Percentiles rank a stretch among this genome's conserved stretches.
These are phyloP conservation scores for Aspergillus pseudoglaucus DNA, from an alignment of 2,329 filamentous ascomycete genomes.

Conservation along the genomic window DNA sequence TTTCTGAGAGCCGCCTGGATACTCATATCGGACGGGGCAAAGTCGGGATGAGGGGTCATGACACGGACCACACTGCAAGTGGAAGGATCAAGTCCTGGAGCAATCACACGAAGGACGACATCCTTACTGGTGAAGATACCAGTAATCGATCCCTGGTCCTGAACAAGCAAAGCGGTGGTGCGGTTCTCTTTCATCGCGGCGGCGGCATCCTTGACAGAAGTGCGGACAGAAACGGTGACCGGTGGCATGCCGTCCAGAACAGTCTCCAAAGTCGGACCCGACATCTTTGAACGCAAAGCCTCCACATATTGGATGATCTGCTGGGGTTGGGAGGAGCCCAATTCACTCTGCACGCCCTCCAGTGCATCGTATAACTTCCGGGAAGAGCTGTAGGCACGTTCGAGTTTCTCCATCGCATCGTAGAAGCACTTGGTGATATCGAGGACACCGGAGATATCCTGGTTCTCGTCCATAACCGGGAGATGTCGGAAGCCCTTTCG, in stretches of 20 bases:
- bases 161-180: slow-evolving; percentile 90
- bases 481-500: slow-evolving; percentile 95
- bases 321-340: slow-evolving; percentile 91
- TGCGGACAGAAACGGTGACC: slow-evolving; percentile 89
- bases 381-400: slow-evolving; percentile 96
- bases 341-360: slow-evolving; percentile 94
- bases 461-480: slow-evolving; percentile 99
- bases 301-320: slow-evolving; percentile 99
- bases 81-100: slow-evolving; percentile 84
- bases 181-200: slow-evolving; percentile 98
- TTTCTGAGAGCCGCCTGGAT: slow-evolving; percentile 96
- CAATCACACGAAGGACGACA: slow-evolving; percentile 95
- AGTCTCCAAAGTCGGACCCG: slow-evolving; percentile 88
- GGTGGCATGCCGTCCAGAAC: slow-evolving; percentile 88
- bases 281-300: slow-evolving; percentile 92
- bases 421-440: slow-evolving; percentile 99
- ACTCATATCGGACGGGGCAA: slow-evolving; percentile 97
- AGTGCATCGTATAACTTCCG: slow-evolving; percentile 95
- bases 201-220: slow-evolving; percentile 92
- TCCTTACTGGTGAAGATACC: slow-evolving; percentile 99
- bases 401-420: slow-evolving; percentile 98
- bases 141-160: slow-evolving; percentile 94
- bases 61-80: slow-evolving; percentile 97
- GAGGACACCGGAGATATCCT: slow-evolving; percentile 94
- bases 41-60: slow-evolving; percentile 98